These are phyloP conservation scores for Pseudogymnoascus pannorum DNA, from an alignment of 2,329 filamentous ascomycete genomes.

Conservation along the genomic window DNA sequence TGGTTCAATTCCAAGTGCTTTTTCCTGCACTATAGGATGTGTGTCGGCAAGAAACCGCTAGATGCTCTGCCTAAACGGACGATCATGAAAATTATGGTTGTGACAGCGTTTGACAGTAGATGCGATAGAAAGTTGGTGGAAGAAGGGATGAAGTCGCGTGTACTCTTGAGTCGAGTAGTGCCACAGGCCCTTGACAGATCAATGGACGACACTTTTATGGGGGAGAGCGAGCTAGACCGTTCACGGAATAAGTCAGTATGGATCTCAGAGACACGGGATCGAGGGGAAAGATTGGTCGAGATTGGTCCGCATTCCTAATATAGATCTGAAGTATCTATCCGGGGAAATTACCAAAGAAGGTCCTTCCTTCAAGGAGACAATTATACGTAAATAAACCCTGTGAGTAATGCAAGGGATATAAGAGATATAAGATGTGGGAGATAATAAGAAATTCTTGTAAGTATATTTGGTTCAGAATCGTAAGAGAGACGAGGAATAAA, in stretches of 20 bases:
- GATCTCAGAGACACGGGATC: neutral
- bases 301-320: neutral
- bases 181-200: neutral
- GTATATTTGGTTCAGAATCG: neutral
- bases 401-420: neutral
- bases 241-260: neutral
- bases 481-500: neutral
- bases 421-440: neutral
- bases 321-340: neutral
- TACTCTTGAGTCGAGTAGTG: neutral
- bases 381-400: neutral
- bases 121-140: neutral
- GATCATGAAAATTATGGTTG: constrained; percentile 1
- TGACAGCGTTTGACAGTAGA: neutral
- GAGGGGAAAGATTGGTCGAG: no score
- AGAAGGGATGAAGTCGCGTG: constrained; percentile 4
- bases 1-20: neutral
- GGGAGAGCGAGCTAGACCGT: neutral
- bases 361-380: neutral
- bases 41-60: constrained; percentile 1
- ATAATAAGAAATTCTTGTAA: neutral
- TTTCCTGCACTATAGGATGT: neutral
- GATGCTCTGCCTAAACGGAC: constrained; percentile 3
- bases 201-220: neutral
- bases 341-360: neutral